Percentiles rank a stretch among this genome's conserved stretches.
Conservation (phyloP, 2,329 filamentous ascomycete genomes). For the Tolypocladium inflatum region DNA sequence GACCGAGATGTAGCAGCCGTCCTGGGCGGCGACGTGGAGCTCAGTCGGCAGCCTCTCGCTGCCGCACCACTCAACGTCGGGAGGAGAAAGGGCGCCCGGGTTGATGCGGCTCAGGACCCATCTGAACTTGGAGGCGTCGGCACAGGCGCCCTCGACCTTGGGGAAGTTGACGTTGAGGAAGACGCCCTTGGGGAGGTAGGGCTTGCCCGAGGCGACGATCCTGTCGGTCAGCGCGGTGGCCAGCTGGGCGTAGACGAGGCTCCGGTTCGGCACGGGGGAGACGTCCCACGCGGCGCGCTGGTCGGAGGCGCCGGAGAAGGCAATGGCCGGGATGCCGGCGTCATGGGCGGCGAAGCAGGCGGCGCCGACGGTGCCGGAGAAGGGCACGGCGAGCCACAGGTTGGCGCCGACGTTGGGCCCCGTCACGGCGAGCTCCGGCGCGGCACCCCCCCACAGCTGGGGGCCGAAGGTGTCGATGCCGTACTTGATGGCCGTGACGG, state of each 20-base stretch:
- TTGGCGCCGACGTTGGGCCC: conserved; percentile 51
- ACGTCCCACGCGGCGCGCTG: conserved; percentile 44
- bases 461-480: conserved; percentile 49
- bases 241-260: conserved; percentile 54
- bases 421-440: conserved; percentile 5
- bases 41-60: conserved; percentile 48
- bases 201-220: conserved; percentile 45
- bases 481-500: conserved; percentile 53
- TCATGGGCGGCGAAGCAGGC: conserved; percentile 47
- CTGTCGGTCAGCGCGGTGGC: conserved; percentile 47
- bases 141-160: conserved; percentile 39
- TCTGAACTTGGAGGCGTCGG: conserved; percentile 42
- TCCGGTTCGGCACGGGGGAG: conserved; percentile 40
- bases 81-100: conserved; percentile 37
- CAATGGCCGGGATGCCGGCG: conserved; percentile 53
- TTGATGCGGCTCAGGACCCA: conserved; percentile 58
- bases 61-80: conserved; percentile 51
- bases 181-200: conserved; percentile 51
- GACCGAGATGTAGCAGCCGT: conserved; percentile 52
- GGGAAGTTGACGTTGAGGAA: conserved; percentile 66
- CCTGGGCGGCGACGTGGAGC: conserved; percentile 35
- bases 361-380: conserved; percentile 61
- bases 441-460: conserved; percentile 38
- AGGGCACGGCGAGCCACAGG: conserved; percentile 41
- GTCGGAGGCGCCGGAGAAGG: conserved; percentile 50